Evolutionary conservation across 2,329 filamentous ascomycete species (phyloP), one percentile per base, ranked within the genome.

Genomic region (Exophiala phaeomuriformis): DNA sequence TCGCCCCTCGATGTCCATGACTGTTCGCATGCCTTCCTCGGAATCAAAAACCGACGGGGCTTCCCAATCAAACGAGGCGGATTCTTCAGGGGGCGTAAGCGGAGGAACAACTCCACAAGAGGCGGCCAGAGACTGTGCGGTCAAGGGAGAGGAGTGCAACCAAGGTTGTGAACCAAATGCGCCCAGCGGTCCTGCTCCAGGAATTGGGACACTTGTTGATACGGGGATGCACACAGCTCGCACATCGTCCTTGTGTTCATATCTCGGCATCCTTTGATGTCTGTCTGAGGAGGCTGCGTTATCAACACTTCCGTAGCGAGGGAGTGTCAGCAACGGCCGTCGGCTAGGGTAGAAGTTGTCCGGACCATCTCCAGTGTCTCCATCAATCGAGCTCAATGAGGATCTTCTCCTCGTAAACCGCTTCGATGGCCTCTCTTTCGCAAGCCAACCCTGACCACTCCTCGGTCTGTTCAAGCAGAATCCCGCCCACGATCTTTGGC

Each of bases 21-120:
- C 54, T 10, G 51, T 57, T 3, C 49, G 51, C 7, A 57, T 30
- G 10, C 48, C 53, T 6, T 43, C 28, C 9, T 30, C 40, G 32
- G 54, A 12, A 4, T 53, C 33, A 5, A 52, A 28, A 3, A 53
- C 40, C 19, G 41, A 36, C n/a, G 55, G 42, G 19, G 48, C 43
- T 12, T 54, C 57, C 59, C 59, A 61, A 36, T 64, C 63, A 36
- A 64, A 61, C n/a, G 64, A 56, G 29, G 68, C 64, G 40, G 68
- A 56, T 35, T 64, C 63, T 35, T 60, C 59, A 29, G 59, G 59
- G 5, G 59, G 59, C 9, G 59, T 61, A 27, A 60, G 53, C 28
- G 57, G 59, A n/a, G 55, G 49, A 31, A 52, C 51, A 32, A 51
- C 52, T 19, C 59, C 55, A 48, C 51, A 50, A 27, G 49, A 44